phyloP scores from a whole-genome alignment of 2,329 filamentous ascomycete genomes.

The Ophiostoma quercus region DNA sequence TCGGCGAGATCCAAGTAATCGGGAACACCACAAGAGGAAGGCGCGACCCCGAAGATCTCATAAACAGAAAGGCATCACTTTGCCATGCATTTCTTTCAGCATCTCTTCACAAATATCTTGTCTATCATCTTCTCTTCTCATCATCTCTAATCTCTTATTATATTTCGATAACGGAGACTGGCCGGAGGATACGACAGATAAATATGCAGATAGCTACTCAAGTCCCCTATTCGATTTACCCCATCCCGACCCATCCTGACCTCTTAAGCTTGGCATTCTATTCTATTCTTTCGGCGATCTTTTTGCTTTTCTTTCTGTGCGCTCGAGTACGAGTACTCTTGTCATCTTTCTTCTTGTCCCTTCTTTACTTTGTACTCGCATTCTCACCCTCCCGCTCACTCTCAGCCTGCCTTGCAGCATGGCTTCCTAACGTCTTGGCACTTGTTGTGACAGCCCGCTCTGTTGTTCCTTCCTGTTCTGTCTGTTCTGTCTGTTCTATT shows the following conservation, averaged over 20 bases:
- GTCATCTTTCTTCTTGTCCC: not conserved
- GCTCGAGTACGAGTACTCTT: not conserved
- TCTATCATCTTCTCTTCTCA: not conserved
- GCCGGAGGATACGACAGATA: not conserved
- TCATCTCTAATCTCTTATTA: not conserved
- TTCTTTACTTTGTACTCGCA: not conserved
- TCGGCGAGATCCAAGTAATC: not conserved
- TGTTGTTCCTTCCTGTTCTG: not conserved
- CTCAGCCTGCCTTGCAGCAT: not conserved
- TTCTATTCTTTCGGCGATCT: not conserved
- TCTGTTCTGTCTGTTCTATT: not conserved
- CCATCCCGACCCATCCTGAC: not conserved
- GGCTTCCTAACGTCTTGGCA: not conserved
- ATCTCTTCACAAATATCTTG: not conserved
- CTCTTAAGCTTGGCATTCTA: not conserved
- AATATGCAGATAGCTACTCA: not conserved
- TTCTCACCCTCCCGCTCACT: not conserved
- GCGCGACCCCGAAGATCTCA: not conserved
- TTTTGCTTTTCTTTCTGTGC: not conserved
- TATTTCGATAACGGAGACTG: not conserved
- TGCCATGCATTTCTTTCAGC: not conserved
- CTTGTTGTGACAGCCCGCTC: not conserved
- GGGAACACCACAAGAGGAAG: not conserved
- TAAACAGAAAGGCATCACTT: not conserved
- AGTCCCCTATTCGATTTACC: conserved; percentile 5